Evolutionary conservation across 2,329 filamentous ascomycete genomes (phyloP), one percentile per base, ranked within the genome.

Genomic region (Aspergillus calidoustus): DNA sequence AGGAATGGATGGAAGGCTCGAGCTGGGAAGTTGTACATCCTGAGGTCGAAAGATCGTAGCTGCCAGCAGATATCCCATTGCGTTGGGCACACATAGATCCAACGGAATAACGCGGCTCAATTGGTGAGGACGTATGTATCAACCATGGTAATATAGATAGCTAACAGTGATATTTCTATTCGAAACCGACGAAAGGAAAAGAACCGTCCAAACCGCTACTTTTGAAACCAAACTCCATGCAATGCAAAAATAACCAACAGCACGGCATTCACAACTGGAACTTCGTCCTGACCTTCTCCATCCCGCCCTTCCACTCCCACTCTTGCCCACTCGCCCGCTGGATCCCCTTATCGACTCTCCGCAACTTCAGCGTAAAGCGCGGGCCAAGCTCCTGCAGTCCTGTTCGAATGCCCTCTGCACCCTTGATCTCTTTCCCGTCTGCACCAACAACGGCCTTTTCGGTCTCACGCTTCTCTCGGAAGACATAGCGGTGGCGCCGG

Each of bases 261-360:
- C 58, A 66, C 60, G 22, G 30, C 22, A 17, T 61, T 69, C 69
- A 98, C 74, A 99, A 82, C 79, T 96, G 95, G 81, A 98, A 99
- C 75, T 92, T 89, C 68, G 94, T 98, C 72, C 95, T 85, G 73
- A 91, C 84, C 83, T 97, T 97, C 81, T 99, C 95, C 89, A 95
- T 96, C 74, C 89, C 88, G 11, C 91, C 90, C 81, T 96, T 96
- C 95, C 95, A 99, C 76, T 97, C 87, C 94, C 95, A 98, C 74
- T 96, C 91, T 68, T 92, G 86, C 43, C 92, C 92, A 77, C 87
- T 89, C 51, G 78, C 89, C 81, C 77, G 87, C 82, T 82, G 91
- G 67, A 99, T 91, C 0, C 93, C 94, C 79, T 93, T 93, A 75
- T 98, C 94, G 48, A 98, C 89, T 71, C 95, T 87, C 69, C 93